Base-by-base conservation (phyloP, 1,139 yeast genomes). In the Yamadazyma membranifaciens region DNA sequence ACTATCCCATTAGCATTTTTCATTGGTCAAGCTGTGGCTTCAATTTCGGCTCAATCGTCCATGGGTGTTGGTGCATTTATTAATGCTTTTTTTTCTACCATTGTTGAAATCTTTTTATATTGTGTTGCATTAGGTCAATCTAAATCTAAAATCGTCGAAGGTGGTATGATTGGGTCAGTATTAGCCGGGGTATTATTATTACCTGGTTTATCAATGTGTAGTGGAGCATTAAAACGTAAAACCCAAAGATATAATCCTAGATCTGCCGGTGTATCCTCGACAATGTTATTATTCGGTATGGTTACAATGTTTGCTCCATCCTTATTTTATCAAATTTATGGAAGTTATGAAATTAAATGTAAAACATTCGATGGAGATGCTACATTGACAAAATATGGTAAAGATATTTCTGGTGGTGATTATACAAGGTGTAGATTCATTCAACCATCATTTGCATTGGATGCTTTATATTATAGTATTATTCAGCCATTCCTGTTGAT, bases 21-120 rank as follows among this genome's bases (percentile, higher is more conserved):
- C 60, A 91, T 92, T 54, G 99, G 99, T 3, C 98, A 92, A 62
- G 98, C 98, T 2, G 98, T 92, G 20, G 99, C 99, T 0, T 91
- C 98, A 2, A 92, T 92, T 48, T 87, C 96, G 3, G 98, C 98
- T 0, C 98, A 94, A 65, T 88, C 97, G 1, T 91, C 98, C 0
- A 92, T 92, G 98, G 97, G 98, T n/a, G 83, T 92, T 49, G 98
- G 98, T 68, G 98, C 99, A 1, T 96, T 91, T 1, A 89, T 92
- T 52, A 92, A 92, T 62, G 99, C 99, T 1, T 91, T 94, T 55
- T 92, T 92, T 72, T 91, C 98, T 1, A 91, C 98, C 0, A 77
- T 94, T 39, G 98, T 92, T 11, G 99, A 92, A 59, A 87, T 92
- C 20, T 92, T 84, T 60, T 68, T 92, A 39, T 92, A 92, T 59